Conservation (phyloP, 371 early-diverging fungal species). For the Nematocida sp. region DNA sequence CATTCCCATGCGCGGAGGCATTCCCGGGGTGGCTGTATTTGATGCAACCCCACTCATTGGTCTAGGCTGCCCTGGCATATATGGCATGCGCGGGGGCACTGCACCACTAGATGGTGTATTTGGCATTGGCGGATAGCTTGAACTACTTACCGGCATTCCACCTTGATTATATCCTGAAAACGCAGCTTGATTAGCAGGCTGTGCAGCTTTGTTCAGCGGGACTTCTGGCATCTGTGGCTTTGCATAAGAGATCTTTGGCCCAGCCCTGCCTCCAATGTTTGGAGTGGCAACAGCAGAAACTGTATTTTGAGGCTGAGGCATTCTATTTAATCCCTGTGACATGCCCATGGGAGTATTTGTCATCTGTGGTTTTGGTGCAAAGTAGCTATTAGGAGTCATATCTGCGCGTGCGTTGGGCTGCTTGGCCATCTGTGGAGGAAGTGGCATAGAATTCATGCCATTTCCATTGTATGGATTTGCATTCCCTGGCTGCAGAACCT, state of each 20-base stretch:
- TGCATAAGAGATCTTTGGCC: slow-evolving; percentile 14
- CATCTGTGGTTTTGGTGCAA: not conserved
- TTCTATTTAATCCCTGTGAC: not conserved
- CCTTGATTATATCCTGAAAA: not conserved
- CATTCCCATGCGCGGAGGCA: too few species aligned
- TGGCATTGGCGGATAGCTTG: not conserved
- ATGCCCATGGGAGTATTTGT: not conserved
- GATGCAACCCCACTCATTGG: too few species aligned
- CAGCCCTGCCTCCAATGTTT: slow-evolving; percentile 19
- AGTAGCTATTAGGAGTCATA: not conserved
- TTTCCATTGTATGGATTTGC: not conserved
- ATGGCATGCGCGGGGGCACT: not conserved
- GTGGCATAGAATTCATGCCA: not conserved
- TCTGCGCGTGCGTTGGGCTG: not conserved
- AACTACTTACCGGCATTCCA: not conserved
- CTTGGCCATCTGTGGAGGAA: not conserved
- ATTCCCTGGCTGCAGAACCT: not conserved
- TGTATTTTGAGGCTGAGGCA: not conserved
- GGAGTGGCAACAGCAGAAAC: slow-evolving; percentile 9
- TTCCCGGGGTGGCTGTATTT: too few species aligned
- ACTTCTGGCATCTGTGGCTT: not conserved
- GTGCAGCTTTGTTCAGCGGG: not conserved
- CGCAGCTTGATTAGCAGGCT: not conserved
- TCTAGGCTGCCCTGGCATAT: not conserved
- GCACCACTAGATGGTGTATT: not conserved